A percentile compares a stretch with the other conserved stretches of the same genome.
Evolutionary conservation across 345 rosid genomes (phyloP).

Genomic region (Acer campestre): DNA sequence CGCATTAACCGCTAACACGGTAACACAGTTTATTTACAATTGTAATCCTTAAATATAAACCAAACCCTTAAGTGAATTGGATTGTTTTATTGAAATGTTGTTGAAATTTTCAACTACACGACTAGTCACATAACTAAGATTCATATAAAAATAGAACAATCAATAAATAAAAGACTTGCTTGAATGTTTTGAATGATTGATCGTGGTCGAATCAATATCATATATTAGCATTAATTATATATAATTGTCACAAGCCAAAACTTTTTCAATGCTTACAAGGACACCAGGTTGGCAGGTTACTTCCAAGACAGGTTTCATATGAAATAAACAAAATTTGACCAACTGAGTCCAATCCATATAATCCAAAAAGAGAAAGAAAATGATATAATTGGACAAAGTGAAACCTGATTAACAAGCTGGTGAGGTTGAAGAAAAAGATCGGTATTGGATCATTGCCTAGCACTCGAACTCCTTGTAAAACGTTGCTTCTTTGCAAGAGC

Average conservation of each 20-base stretch:
- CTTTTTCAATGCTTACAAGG: background rate
- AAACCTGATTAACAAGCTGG: conserved; percentile 34
- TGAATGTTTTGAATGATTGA: conserved; percentile 15
- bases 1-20: background rate
- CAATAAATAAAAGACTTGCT: background rate
- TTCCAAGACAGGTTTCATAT: background rate
- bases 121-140: background rate
- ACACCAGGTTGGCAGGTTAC: background rate
- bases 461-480: conserved; percentile 34
- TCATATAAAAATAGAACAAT: too few relatives aligned
- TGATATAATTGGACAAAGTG: background rate
- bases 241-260: background rate
- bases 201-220: too few relatives aligned
- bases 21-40: background rate
- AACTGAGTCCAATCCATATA: background rate
- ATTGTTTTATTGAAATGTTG: background rate
- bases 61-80: background rate
- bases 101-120: background rate
- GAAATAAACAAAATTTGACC: background rate
- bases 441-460: conserved; percentile 27
- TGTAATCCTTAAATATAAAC: background rate
- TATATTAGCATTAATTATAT: background rate
- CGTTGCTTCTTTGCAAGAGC: conserved; percentile 24
- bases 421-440: conserved; percentile 17
- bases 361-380: too few relatives aligned